Conservation (phyloP, 1,139 yeast species). For the Pichia sp. region DNA sequence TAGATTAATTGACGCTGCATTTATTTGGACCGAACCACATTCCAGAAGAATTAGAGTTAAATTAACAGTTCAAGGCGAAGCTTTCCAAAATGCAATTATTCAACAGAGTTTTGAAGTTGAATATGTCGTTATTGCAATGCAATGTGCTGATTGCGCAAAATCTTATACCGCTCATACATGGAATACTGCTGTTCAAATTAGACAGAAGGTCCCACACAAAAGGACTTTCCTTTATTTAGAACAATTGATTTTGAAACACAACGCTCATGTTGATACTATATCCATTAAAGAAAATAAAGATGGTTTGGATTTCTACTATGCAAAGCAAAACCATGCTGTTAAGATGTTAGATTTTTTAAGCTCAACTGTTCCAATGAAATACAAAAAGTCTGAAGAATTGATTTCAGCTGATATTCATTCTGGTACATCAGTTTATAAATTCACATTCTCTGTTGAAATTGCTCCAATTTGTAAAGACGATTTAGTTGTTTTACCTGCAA, state of each 20-base stretch:
- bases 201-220: conserved; percentile 96
- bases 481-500: conserved; percentile 80
- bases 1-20: conserved; percentile 86
- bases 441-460: conserved; percentile 86
- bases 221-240: conserved; percentile 92
- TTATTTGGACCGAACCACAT: conserved; percentile 99
- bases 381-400: conserved; percentile 83
- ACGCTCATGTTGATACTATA: conserved; percentile 91
- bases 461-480: conserved; percentile 98
- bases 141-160: conserved; percentile 98
- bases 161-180: conserved; percentile 94
- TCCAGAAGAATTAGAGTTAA: conserved; percentile 89
- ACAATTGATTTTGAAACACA: conserved; percentile 87
- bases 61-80: conserved; percentile 94
- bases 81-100: conserved; percentile 82
- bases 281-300: conserved; percentile 89
- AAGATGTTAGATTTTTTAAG: conserved; percentile 88
- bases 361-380: conserved; percentile 82
- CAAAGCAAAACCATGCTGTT: conserved; percentile 83
- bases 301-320: conserved; percentile 90
- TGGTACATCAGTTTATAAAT: conserved; percentile 81
- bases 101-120: conserved; percentile 96
- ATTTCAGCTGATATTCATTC: conserved; percentile 90
- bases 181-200: conserved; percentile 95
- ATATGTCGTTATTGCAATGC: conserved; percentile 90